Base-by-base conservation (phyloP, 139 green algal genomes). In the Tetradesmus lagerheimii region DNA sequence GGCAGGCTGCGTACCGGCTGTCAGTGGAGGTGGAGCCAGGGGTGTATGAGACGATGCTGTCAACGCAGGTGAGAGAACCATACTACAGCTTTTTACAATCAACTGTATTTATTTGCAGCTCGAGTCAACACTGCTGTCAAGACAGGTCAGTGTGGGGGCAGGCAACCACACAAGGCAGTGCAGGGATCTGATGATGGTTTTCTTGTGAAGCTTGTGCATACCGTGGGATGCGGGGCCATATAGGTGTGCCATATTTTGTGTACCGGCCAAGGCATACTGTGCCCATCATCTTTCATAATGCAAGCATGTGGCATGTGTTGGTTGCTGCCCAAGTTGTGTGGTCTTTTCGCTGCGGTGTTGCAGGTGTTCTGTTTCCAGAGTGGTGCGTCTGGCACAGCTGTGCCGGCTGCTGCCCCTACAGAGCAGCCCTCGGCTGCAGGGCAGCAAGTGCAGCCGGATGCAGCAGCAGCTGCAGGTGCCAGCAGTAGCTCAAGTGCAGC, bases 281-380 rank as follows among this genome's bases (percentile, higher is more conserved):
- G n/a, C n/a, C n/a, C n/a, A n/a, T n/a, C n/a, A n/a, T n/a, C n/a
- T n/a, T n/a, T n/a, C n/a, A n/a, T n/a, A n/a, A n/a, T n/a, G n/a
- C n/a, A n/a, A n/a, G n/a, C n/a, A n/a, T n/a, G n/a, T n/a, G n/a
- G n/a, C n/a, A n/a, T n/a, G n/a, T n/a, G n/a, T n/a, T n/a, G n/a
- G n/a, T n/a, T n/a, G n/a, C n/a, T n/a, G n/a, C n/a, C n/a, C n/a
- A n/a, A n/a, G n/a, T n/a, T n/a, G n/a, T n/a, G n/a, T n/a, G 41
- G 4, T 25, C 6, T 80, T 15, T 50, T 47, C 34, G 18, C 9
- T 11, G n/a, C 53, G 1, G 35, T 12, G 37, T 29, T 76, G 45
- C 76, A 92, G 57, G 53, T 95, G 67, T 91, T 94, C 62, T 93
- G 76, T 71, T 95, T 95, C 92, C 85, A 86, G 38, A 88, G 88